Conservation (phyloP, 2,329 filamentous ascomycete genomes). For the Cladorrhinum sp. region DNA sequence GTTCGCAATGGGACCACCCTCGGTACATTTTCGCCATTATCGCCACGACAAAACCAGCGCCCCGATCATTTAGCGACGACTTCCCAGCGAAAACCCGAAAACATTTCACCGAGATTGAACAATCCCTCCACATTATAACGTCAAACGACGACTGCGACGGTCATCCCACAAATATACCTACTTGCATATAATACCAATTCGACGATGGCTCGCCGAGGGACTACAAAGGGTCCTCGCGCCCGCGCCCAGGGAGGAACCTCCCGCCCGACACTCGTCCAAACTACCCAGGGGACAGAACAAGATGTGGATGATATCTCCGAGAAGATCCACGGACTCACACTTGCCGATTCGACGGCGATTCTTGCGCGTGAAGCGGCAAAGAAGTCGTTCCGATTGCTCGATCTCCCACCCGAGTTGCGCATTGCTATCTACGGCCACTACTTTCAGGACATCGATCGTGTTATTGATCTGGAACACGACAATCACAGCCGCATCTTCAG, state of each 20-base stretch:
- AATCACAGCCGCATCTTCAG: constrained; percentile 62
- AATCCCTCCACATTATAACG: neutral
- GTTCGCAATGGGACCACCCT: constrained; percentile 57
- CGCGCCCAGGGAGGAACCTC: constrained; percentile 21
- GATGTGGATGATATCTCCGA: constrained; percentile 38
- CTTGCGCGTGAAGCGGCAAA: constrained; percentile 26
- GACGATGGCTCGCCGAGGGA: constrained; percentile 28
- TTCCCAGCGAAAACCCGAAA: neutral
- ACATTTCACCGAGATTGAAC: neutral
- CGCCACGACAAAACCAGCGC: no score
- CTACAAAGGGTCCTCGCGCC: constrained; percentile 35
- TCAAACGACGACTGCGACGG: neutral
- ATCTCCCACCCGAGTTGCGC: constrained; percentile 67
- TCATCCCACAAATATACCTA: neutral
- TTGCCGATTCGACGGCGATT: constrained; percentile 33
- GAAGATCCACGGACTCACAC: constrained; percentile 42
- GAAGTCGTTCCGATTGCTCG: constrained; percentile 61
- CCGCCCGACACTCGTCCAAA: constrained; percentile 32
- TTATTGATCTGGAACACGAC: constrained; percentile 64
- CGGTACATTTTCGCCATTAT: constrained; percentile 43
- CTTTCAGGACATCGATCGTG: constrained; percentile 51
- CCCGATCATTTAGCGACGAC: no score
- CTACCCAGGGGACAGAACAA: constrained; percentile 40
- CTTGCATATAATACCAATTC: neutral
- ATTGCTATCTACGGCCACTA: constrained; percentile 65